Conservation (phyloP, 192 early-diverging fungal species). For the Coemansia sp. region DNA sequence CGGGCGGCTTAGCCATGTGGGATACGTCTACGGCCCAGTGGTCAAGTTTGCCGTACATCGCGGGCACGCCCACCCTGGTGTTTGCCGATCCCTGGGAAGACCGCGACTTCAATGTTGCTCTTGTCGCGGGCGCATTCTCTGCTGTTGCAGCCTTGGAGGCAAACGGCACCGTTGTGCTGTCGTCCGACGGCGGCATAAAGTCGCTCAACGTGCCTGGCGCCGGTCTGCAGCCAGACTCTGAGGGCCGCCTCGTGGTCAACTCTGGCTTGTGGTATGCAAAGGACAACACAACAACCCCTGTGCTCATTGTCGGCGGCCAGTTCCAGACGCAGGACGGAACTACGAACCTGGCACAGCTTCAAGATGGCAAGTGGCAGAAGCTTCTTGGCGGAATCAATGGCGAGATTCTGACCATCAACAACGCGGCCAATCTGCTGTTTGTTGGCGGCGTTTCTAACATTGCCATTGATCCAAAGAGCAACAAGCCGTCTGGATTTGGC, state of each 20-base stretch:
- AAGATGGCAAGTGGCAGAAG: slow-evolving; percentile 45
- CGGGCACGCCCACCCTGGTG: slow-evolving; percentile 28
- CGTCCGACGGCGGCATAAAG: slow-evolving; percentile 26
- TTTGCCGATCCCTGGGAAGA: slow-evolving; percentile 21
- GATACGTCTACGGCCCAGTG: slow-evolving; percentile 28
- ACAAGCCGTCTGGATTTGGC: slow-evolving; percentile 19
- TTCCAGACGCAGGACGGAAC: slow-evolving; percentile 50
- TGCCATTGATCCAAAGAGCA: slow-evolving; percentile 4
- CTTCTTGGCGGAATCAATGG: slow-evolving; percentile 46
- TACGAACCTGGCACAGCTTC: slow-evolving; percentile 48
- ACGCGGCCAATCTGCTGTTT: slow-evolving; percentile 55
- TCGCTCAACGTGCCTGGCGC: slow-evolving; percentile 30
- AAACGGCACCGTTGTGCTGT: slow-evolving; percentile 32
- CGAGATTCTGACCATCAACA: slow-evolving; percentile 52
- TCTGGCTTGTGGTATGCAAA: slow-evolving; percentile 57
- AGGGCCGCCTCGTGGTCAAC: slow-evolving; percentile 40
- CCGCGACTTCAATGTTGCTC: slow-evolving; percentile 26
- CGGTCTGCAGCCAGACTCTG: slow-evolving; percentile 24
- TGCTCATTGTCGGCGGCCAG: slow-evolving; percentile 56
- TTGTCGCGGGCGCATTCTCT: slow-evolving; percentile 34
- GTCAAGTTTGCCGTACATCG: slow-evolving; percentile 41
- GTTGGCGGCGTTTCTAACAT: slow-evolving; percentile 56
- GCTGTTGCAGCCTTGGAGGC: slow-evolving; percentile 44
- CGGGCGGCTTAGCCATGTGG: slow-evolving; percentile 36
- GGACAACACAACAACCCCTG: slow-evolving; percentile 33